phyloP scores from a whole-genome alignment of 2,329 filamentous ascomycete genomes.

The Chalara sp. region DNA sequence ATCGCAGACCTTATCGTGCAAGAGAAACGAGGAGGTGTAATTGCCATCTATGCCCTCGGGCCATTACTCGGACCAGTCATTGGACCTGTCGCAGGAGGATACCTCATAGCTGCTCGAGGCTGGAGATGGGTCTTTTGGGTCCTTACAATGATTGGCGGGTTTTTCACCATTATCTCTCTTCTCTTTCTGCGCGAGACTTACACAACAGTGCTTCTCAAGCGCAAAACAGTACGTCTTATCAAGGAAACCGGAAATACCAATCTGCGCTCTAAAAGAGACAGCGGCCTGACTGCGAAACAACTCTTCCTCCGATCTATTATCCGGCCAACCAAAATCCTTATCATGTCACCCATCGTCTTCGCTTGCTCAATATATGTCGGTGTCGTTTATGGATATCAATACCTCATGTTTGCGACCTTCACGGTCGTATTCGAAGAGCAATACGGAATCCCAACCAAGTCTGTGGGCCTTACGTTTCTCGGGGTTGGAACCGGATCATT shows the following conservation, averaged over 20 bases:
- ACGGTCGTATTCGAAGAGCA: not conserved
- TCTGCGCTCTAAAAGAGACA: not conserved
- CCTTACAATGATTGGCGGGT: conserved; percentile 39
- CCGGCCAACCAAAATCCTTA: not conserved
- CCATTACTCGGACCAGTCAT: conserved; percentile 30
- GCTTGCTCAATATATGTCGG: not conserved
- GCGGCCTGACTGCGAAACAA: not conserved
- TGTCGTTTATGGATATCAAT: not conserved
- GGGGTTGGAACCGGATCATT: not conserved
- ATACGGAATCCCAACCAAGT: not conserved
- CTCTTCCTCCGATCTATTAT: not conserved
- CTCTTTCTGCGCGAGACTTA: conserved; percentile 13
- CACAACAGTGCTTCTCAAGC: not conserved
- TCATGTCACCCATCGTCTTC: not conserved
- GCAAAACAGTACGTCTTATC: not conserved
- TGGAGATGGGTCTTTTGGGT: conserved; percentile 32
- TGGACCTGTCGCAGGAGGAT: conserved; percentile 28
- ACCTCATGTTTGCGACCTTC: not conserved
- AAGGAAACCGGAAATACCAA: not conserved
- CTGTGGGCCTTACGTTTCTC: not conserved
- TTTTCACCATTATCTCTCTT: conserved; percentile 9
- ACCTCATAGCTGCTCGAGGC: conserved; percentile 25
- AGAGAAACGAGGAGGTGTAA: conserved; percentile 50
- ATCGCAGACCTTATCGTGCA: conserved; percentile 57
- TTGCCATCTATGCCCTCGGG: conserved; percentile 41